Percentiles rank a stretch among this genome's conserved stretches.
Conservation (phyloP, 2,329 filamentous ascomycete genomes). For the Fusarium sp. region DNA sequence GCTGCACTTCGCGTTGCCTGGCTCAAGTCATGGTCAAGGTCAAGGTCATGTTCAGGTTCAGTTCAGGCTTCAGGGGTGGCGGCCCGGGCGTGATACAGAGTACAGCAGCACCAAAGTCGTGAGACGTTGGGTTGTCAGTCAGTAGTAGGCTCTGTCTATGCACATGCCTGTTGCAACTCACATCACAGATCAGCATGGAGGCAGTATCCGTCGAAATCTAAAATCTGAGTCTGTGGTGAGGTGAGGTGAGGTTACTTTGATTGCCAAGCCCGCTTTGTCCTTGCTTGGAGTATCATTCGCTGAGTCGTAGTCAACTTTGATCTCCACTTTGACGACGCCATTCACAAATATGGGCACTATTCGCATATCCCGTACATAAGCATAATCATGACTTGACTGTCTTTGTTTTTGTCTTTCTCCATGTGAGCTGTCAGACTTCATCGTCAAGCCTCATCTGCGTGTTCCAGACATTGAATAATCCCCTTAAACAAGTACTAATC, state of each 20-base stretch:
- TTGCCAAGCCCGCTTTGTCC: conserved; percentile 19
- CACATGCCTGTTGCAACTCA: not conserved
- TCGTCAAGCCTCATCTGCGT: conserved; percentile 33
- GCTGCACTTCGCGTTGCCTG: conserved; percentile 23
- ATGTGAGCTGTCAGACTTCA: conserved; percentile 31
- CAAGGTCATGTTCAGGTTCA: conserved; percentile 12
- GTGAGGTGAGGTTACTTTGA: conserved; percentile 2
- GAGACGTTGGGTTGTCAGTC: conserved; percentile 40
- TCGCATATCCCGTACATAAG: conserved; percentile 15
- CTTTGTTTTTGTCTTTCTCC: not conserved
- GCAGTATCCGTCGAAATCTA: conserved; percentile 7
- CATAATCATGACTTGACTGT: conserved; percentile 16
- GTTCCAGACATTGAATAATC: conserved; percentile 20
- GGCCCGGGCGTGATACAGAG: conserved; percentile 31
- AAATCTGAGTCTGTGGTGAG: conserved; percentile 11
- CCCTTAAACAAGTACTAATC: conserved; percentile 24
- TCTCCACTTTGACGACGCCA: conserved; percentile 23
- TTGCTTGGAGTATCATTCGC: conserved; percentile 17
- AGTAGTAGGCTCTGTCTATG: too few species aligned
- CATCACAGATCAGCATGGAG: conserved; percentile 12
- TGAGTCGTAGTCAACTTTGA: conserved; percentile 9
- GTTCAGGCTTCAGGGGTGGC: conserved; percentile 36
- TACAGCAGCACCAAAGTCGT: conserved; percentile 28
- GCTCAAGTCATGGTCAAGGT: conserved; percentile 18
- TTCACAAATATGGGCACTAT: conserved; percentile 41